Evolutionary conservation across 306 rosid species (phyloP).

Genomic region (Vicia faba): DNA sequence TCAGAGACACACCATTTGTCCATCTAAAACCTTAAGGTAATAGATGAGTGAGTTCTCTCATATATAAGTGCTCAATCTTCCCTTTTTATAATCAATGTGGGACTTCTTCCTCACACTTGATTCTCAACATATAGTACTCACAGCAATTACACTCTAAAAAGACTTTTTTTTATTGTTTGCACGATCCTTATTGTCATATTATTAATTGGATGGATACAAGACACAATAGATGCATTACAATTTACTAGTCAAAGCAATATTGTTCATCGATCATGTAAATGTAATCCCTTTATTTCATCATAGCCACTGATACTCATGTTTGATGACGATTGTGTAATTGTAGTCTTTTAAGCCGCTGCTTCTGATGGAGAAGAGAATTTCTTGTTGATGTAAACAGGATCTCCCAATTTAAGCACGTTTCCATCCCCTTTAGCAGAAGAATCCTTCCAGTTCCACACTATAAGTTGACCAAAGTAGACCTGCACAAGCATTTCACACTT

Average conservation of each 20-base stretch:
- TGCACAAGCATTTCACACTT: constrained; percentile 42
- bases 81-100: no score
- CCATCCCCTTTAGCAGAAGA: constrained; percentile 46
- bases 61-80: no score
- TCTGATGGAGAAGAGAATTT: constrained; percentile 60
- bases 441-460: constrained; percentile 74
- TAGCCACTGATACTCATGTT: neutral
- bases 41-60: no score
- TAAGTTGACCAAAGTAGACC: constrained; percentile 83
- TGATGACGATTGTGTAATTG: neutral
- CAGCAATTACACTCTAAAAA: no score
- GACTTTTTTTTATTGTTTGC: neutral
- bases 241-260: constrained; percentile 20
- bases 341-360: constrained; percentile 62
- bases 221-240: constrained; percentile 20
- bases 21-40: no score
- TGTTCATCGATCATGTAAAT: neutral
- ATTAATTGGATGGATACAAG: constrained; percentile 5
- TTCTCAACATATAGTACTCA: no score
- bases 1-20: no score
- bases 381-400: constrained; percentile 54
- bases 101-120: no score
- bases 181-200: neutral
- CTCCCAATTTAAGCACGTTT: constrained; percentile 56
- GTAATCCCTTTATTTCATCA: constrained; percentile 4